Evolutionary conservation across 192 early-diverging fungal species (phyloP).

Genomic region (Coemansia sp.): DNA sequence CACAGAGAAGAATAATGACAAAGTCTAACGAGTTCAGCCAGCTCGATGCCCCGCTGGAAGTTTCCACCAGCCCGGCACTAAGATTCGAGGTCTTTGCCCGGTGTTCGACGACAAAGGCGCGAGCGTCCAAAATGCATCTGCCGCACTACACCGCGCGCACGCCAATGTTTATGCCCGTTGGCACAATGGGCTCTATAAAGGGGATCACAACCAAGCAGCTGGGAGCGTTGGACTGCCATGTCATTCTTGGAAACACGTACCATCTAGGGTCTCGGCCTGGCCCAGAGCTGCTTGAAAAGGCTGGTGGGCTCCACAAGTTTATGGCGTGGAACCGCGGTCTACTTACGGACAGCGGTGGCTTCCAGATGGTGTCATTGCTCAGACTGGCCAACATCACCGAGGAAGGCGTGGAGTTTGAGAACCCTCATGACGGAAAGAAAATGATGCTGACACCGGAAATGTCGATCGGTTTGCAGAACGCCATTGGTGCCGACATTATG

Average conservation of each 20-base stretch:
- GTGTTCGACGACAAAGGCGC: conserved; percentile 82
- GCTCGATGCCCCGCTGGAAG: conserved; percentile 37
- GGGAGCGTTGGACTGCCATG: conserved; percentile 72
- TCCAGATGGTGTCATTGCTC: conserved; percentile 89
- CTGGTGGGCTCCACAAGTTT: conserved; percentile 76
- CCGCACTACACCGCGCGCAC: conserved; percentile 81
- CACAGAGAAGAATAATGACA: conserved; percentile 29
- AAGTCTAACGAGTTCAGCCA: conserved; percentile 29
- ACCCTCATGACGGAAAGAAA: conserved; percentile 76
- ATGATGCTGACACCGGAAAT: conserved; percentile 86
- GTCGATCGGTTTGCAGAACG: conserved; percentile 83
- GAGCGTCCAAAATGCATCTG: conserved; percentile 69
- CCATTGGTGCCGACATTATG: conserved; percentile 86
- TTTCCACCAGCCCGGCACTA: conserved; percentile 61
- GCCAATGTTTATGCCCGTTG: conserved; percentile 90
- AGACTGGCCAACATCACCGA: conserved; percentile 83
- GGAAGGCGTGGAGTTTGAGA: conserved; percentile 81
- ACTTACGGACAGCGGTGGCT: conserved; percentile 82
- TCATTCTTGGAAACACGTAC: conserved; percentile 88
- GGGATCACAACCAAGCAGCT: conserved; percentile 78
- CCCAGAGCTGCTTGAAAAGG: conserved; percentile 69
- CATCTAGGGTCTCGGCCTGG: conserved; percentile 75
- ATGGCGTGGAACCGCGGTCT: conserved; percentile 79
- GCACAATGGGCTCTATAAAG: conserved; percentile 82
- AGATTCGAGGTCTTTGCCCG: conserved; percentile 69